Evolutionary conservation across 73 alveolate species (phyloP), one percentile per base, ranked within the genome.

Genomic region (Blepharisma japonicum): DNA sequence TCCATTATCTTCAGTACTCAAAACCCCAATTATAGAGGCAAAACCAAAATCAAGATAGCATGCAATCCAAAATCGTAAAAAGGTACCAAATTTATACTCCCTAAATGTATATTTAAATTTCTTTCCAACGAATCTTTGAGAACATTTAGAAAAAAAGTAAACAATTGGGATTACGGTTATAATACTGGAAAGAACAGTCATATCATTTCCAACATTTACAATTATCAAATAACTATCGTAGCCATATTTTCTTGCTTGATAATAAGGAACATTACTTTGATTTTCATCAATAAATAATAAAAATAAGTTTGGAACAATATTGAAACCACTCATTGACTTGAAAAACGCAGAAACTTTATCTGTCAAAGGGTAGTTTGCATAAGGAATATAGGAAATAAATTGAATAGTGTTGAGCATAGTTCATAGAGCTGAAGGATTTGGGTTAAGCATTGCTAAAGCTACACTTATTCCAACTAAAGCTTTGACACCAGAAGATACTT

Each of bases 21-120:
- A 32, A 32, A 32, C 42, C 42, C 42, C 42, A 32, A 32, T 32
- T 32, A 32, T 32, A 32, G 42, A 32, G 3, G 42, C 42, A 32
- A 61, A 20, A 9, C 74, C 74, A 61, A 61, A 2, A 1, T 61
- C 74, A 20, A 61, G 47, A 25, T 18, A 61, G 5, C 47, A 8
- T 61, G 2, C 47, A 9, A 61, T 61, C 74, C 74, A 61, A 61
- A 61, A 61, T 14, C 74, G 74, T 8, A 61, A 9, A 61, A 61
- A 61, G 5, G 23, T 9, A 25, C 50, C 2, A 25, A 14, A 61
- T 39, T 25, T n/a, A 25, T 61, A 61, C n/a, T 61, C 23, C 4
- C 49, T 39, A 61, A 61, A 5, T 25, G 5, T 1, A 2, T 61
- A 2, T 9, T 14, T 9, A 14, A 61, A 25, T 39, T 61, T 61